These are phyloP conservation scores for Aspergillus sp. DNA, from an alignment of 2,329 filamentous ascomycete species.

Conservation along the genomic window DNA sequence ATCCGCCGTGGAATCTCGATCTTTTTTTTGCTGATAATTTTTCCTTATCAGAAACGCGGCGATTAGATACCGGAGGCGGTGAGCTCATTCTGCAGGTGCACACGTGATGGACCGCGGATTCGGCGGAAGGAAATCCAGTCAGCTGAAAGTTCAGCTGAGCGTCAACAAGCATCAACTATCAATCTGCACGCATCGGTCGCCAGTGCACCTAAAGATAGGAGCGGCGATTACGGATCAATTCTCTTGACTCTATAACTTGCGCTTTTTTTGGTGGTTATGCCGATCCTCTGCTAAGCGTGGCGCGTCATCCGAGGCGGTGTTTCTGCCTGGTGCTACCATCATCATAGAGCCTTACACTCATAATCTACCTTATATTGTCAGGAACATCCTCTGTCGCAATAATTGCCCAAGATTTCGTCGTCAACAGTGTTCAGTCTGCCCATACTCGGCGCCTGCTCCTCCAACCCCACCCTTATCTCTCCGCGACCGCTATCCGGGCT, in stretches of 20 bases:
- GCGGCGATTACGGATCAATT: neutral
- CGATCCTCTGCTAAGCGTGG: constrained; percentile 13
- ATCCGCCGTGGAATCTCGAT: neutral
- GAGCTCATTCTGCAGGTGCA: constrained; percentile 21
- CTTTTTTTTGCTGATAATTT: constrained; percentile 6
- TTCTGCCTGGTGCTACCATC: constrained; percentile 15
- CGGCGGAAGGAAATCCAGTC: constrained; percentile 13
- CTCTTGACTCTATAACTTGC: neutral
- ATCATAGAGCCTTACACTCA: constrained; percentile 8
- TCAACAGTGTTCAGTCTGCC: constrained; percentile 21
- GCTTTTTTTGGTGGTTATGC: constrained; percentile 3
- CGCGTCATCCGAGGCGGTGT: constrained; percentile 21
- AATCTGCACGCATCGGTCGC: neutral
- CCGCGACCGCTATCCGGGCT: constrained; percentile 30
- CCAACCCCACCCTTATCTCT: constrained; percentile 18
- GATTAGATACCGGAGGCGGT: constrained; percentile 39
- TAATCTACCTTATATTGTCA: constrained; percentile 8
- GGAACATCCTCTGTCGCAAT: constrained; percentile 8
- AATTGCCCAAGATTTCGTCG: constrained; percentile 41
- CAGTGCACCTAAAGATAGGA: neutral
- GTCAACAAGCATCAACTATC: neutral
- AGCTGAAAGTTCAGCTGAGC: constrained; percentile 8
- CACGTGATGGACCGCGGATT: constrained; percentile 15
- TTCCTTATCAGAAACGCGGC: constrained; percentile 15
- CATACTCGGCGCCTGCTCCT: constrained; percentile 28